Evolutionary conservation across 495 filamentous ascomycete species (phyloP).

Genomic region (Hypoxylon perforatum): DNA sequence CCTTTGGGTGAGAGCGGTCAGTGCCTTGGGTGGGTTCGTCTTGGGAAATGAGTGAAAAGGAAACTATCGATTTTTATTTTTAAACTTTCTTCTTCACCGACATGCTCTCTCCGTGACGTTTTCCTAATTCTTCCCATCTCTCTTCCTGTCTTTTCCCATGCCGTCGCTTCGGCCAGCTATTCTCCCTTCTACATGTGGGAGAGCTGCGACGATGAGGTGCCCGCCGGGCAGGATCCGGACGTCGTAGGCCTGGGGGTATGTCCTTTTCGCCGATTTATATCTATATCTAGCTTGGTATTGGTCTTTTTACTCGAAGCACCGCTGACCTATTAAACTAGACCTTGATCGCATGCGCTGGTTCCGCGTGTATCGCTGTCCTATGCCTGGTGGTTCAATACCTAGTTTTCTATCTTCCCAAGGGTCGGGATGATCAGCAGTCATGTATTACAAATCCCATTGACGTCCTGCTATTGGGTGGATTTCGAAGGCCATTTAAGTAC

Average conservation of each 20-base stretch:
- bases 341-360: conserved; percentile 39
- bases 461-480: conserved; percentile 24
- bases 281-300: neutral
- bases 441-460: conserved; percentile 35
- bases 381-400: conserved; percentile 38
- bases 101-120: conserved; percentile 20
- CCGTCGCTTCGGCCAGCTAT: conserved; percentile 36
- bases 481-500: conserved; percentile 38
- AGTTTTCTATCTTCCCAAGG: conserved; percentile 33
- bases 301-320: neutral
- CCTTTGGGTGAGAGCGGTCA: conserved; percentile 33
- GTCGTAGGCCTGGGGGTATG: conserved; percentile 39
- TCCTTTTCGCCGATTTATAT: conserved; percentile 3
- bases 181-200: conserved; percentile 41
- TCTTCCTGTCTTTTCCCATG: conserved; percentile 29
- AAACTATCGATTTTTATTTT: conserved; percentile 14
- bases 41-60: conserved; percentile 12
- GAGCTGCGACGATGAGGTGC: conserved; percentile 40
- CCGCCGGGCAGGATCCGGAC: conserved; percentile 40
- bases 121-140: conserved; percentile 3
- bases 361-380: conserved; percentile 36
- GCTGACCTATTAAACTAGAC: conserved; percentile 32
- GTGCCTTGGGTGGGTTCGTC: conserved; percentile 33
- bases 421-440: conserved; percentile 23
- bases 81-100: conserved; percentile 7